phyloP scores from a whole-genome alignment of 148 eudicot genomes.

The Rhododendron vialii region DNA sequence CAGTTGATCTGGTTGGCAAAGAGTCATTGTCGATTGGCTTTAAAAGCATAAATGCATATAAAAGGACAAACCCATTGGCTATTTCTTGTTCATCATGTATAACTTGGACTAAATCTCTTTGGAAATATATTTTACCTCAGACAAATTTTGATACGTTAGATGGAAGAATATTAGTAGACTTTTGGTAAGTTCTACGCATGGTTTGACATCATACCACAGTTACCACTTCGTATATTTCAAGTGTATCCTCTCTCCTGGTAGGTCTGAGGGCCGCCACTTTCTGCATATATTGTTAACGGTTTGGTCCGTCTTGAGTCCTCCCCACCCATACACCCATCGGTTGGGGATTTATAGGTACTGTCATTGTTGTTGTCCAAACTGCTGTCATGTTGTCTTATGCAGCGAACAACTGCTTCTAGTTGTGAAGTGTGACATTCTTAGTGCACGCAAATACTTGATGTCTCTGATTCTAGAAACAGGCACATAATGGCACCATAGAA shows the following conservation, averaged over 20 bases:
- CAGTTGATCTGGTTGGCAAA: slow-evolving; percentile 1
- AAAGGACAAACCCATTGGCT: not conserved
- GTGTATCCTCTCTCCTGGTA: not conserved
- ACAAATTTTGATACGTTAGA: not conserved
- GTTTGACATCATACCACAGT: not conserved
- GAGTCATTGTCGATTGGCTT: not conserved
- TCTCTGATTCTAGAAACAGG: not conserved
- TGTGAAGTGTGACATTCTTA: not conserved
- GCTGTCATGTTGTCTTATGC: not conserved
- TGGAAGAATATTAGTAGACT: not conserved
- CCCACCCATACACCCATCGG: not conserved
- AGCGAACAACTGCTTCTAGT: not conserved
- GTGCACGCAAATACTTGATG: not conserved
- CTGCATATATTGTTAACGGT: not conserved
- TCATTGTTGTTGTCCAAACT: not conserved
- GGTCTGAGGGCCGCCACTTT: not conserved
- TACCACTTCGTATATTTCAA: not conserved
- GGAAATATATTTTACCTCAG: not conserved
- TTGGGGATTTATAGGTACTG: not conserved
- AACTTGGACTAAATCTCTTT: not conserved
- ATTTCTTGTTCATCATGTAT: not conserved
- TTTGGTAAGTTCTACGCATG: not conserved
- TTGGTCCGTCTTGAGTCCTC: too few relatives aligned
- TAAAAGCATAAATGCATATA: not conserved
- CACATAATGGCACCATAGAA: not conserved